Conservation (phyloP, 257 asterid genomes). For the Capsicum rhomboideum region DNA sequence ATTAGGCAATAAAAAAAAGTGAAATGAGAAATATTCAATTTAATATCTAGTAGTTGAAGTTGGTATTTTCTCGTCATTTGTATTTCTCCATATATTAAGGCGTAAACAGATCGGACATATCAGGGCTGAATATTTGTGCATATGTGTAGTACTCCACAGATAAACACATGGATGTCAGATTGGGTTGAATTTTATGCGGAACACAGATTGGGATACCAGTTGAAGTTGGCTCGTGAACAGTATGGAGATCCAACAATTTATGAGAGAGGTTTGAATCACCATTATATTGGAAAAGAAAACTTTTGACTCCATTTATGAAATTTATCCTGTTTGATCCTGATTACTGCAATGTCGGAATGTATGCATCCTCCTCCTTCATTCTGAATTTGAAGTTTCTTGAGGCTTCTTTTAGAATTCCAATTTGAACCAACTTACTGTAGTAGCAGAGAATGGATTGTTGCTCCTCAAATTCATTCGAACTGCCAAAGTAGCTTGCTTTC, state of each 20-base stretch:
- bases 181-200: slow-evolving; percentile 86
- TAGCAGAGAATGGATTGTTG: neutral
- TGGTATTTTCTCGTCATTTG: neutral
- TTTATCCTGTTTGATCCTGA: neutral
- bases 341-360: neutral
- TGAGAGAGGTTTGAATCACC: slow-evolving; percentile 53
- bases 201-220: slow-evolving; percentile 86
- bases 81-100: neutral
- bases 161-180: slow-evolving; percentile 78
- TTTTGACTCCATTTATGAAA: neutral
- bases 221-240: slow-evolving; percentile 64
- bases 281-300: neutral
- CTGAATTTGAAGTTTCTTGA: neutral
- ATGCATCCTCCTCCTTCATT: neutral
- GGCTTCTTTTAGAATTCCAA: neutral
- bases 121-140: neutral
- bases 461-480: neutral
- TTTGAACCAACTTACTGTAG: neutral
- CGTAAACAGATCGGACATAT: neutral
- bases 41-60: neutral
- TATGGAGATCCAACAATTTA: slow-evolving; percentile 75
- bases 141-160: slow-evolving; percentile 86
- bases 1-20: neutral
- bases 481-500: neutral
- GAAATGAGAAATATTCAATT: neutral